Conservation (phyloP, 1,139 yeast genomes). For the Blastobotrys raffinosifermentans region DNA sequence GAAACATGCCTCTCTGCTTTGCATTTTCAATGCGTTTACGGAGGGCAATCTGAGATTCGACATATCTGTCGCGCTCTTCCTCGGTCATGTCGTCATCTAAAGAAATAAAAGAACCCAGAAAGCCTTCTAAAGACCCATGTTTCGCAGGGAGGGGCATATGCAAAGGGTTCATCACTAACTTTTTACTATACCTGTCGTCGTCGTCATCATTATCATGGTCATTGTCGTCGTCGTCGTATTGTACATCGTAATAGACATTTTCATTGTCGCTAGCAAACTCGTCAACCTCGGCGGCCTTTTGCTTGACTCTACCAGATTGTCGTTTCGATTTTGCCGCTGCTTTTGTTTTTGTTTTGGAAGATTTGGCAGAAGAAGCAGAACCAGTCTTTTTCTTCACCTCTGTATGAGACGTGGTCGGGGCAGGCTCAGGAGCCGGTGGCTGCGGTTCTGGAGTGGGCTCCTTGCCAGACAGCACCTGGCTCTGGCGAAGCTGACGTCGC, state of each 20-base stretch:
- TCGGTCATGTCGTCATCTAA: conserved; percentile 50
- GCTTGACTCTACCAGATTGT: neutral
- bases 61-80: conserved; percentile 44
- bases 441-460: neutral
- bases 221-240: conserved; percentile 17
- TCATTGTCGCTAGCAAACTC: conserved; percentile 5
- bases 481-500: conserved; percentile 26
- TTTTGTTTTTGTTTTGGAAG: conserved; percentile 1
- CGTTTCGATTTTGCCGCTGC: neutral
- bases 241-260: conserved; percentile 7
- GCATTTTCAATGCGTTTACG: conserved; percentile 49
- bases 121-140: conserved; percentile 37
- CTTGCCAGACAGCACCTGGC: neutral
- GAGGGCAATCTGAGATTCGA: conserved; percentile 41
- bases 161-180: conserved; percentile 12
- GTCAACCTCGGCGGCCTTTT: conserved; percentile 5
- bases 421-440: neutral
- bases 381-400: conserved; percentile 5
- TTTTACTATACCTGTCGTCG: too few relatives aligned
- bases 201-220: conserved; percentile 13
- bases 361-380: conserved; percentile 6
- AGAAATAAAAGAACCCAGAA: conserved; percentile 47
- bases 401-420: neutral
- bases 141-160: conserved; percentile 23
- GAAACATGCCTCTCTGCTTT: conserved; percentile 45